A percentile compares a stretch with the other conserved stretches of the same genome.
Evolutionary conservation across 306 rosid genomes (phyloP).

Genomic region (Prunus campanulata): DNA sequence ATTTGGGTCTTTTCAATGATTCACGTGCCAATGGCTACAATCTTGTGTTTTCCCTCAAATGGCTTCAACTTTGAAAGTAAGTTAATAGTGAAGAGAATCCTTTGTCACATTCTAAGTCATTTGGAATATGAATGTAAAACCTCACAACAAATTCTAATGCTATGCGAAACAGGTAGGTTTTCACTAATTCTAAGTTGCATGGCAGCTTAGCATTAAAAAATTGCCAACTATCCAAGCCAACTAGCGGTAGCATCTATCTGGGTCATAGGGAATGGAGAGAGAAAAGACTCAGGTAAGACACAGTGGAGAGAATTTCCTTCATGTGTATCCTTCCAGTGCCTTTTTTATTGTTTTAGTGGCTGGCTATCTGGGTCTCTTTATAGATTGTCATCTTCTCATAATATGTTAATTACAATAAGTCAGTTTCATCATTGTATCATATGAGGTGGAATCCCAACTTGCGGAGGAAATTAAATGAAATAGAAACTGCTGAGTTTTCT

Average conservation of each 20-base stretch:
- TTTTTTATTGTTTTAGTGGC: too few species aligned
- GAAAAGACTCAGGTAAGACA: too few species aligned
- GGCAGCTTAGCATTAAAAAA: not conserved
- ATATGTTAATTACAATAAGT: too few species aligned
- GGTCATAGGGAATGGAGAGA: too few species aligned
- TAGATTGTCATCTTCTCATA: too few species aligned
- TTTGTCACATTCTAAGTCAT: not conserved
- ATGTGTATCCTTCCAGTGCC: too few species aligned
- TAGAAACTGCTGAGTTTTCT: too few species aligned
- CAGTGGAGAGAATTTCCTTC: too few species aligned
- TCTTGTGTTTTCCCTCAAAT: not conserved
- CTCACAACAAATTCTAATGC: not conserved
- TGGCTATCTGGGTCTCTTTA: too few species aligned
- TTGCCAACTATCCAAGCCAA: constrained; percentile 1
- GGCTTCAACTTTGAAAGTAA: not conserved
- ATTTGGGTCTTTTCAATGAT: not conserved
- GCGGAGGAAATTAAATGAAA: too few species aligned
- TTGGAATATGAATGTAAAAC: not conserved
- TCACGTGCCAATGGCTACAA: not conserved
- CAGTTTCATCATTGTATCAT: too few species aligned
- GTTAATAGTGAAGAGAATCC: not conserved
- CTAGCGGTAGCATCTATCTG: not conserved
- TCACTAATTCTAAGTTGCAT: not conserved
- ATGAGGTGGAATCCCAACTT: too few species aligned
- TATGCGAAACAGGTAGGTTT: not conserved